Evolutionary conservation across 2,329 filamentous ascomycete species (phyloP).

Genomic region (Colletotrichum noveboracense): DNA sequence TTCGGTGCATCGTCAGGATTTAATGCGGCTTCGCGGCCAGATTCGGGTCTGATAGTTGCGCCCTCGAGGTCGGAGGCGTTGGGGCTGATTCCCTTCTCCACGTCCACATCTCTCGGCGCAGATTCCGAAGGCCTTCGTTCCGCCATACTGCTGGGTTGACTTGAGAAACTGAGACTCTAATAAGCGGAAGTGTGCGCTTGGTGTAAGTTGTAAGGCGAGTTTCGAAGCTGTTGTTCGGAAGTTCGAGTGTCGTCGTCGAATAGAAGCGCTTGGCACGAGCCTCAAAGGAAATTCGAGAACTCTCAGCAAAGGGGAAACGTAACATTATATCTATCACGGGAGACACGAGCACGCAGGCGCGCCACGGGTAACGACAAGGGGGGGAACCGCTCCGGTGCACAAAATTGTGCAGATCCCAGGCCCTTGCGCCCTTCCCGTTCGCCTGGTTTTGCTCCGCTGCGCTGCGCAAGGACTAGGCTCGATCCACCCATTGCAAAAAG

Average conservation of each 20-base stretch:
- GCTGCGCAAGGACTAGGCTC: neutral
- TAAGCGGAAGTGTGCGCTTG: neutral
- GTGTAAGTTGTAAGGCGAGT: neutral
- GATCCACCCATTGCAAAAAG: neutral
- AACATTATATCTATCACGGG: neutral
- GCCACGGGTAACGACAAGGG: neutral
- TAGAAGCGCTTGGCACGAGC: neutral
- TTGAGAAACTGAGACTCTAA: neutral
- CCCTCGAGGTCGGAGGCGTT: conserved; percentile 6
- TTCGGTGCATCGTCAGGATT: neutral
- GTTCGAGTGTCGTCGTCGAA: neutral
- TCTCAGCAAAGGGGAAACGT: neutral
- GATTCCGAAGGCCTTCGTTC: neutral
- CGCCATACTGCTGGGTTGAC: neutral
- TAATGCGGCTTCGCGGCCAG: neutral
- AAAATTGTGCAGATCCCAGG: neutral
- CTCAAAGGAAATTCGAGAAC: neutral
- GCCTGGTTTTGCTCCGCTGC: neutral
- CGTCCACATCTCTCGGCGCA: neutral
- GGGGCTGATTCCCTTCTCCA: neutral
- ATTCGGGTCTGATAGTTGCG: conserved; percentile 12
- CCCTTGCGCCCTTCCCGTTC: neutral
- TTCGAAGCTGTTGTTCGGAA: neutral
- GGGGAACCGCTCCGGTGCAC: neutral
- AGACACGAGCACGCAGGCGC: neutral